Base-by-base conservation (phyloP, 2,329 filamentous ascomycete genomes). In the Ascochyta pisi region DNA sequence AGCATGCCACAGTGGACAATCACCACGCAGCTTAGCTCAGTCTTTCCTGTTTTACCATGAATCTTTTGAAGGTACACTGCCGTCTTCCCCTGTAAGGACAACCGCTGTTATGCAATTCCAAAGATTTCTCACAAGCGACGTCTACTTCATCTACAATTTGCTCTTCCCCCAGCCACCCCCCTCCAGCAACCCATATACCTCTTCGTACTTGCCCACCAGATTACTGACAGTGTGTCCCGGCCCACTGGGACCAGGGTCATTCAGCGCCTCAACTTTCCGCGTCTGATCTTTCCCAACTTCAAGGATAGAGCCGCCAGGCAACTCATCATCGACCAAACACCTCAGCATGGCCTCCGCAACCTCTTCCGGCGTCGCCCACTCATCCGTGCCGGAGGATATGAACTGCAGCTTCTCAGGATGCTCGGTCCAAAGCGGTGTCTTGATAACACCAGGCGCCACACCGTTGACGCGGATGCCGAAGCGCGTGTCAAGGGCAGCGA, bases 381-480 rank as follows among this genome's bases (percentile, higher is more conserved):
- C 76, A 64, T 86, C 84, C 13, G 71, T 68, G 8, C 64, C 69
- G 27, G 78, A 73, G 34, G 81, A 77, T 0, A 87, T 56, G 60
- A 83, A 79, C 54, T 75, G 75, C 63, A 86, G 47, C 67, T 87
- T 88, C 69, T 87, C 84, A 0, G 84, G 83, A 61, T 86, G 79
- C 3, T 87, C 84, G 0, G 81, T 84, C 84, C 84, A 88, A 5
- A 87, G 71, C 6, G 85, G 85, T 12, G 85, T 87, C 58, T 82
- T 85, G 62, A 87, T 84, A 1, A 86, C 71, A 0, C 85, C 85
- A 0, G 85, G 85, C 15, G 84, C 84, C 3, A 87, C 84, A 6
- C 80, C 84, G 19, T 84, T 86, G 15, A 87, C 83, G 0, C 84
- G 74, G 47, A 88, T 84, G 0, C 82, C 82, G 23, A 82, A 63